Base-by-base conservation (phyloP, 345 rosid species). In the Populus euphratica region DNA sequence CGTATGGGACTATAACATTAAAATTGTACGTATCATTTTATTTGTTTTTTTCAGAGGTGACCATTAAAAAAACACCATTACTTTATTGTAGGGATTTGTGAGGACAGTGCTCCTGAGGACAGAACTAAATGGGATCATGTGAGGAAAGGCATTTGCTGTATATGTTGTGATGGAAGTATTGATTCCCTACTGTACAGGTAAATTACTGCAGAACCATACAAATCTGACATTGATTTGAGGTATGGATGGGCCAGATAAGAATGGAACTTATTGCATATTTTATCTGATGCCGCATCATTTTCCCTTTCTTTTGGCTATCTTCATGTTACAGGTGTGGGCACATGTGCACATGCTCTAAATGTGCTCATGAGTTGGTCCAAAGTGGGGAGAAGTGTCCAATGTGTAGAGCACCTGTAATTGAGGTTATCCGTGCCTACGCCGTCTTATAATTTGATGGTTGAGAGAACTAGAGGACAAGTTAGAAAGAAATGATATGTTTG, bases 101-200 rank as follows among this genome's bases (percentile, higher is more conserved):
- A 80, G 36, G 71, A 85, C 23, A 63, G 74, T 80, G 47, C 67
- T 33, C 73, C 49, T 20, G 89, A 82, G 61, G 89, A 90, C 49
- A 90, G 83, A 67, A 75, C 91, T 41, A 91, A 86, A 76, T 92
- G 96, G 98, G 92, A 92, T 77, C 86, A 85, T 71, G 92, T 91
- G 73, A 89, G 94, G 80, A 95, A 88, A 86, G 97, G 99, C 20
- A 80, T 88, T 61, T 95, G 99, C 79, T 93, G 97, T 80, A 74
- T 89, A 47, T 95, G 99, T 79, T 85, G 87, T 36, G 86, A 79
- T 77, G 82, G 88, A 84, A 90, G 78, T 74, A 93, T 95, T 16
- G 96, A 95, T 81, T 89, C 97, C 41, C 81, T 95, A 80, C 75
- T 95, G 80, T 95, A 93, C 91, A 91, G 97, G 99, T 92, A 84